These are phyloP conservation scores for Dunaliella primolecta DNA, from an alignment of 139 green algal species.

Conservation along the genomic window DNA sequence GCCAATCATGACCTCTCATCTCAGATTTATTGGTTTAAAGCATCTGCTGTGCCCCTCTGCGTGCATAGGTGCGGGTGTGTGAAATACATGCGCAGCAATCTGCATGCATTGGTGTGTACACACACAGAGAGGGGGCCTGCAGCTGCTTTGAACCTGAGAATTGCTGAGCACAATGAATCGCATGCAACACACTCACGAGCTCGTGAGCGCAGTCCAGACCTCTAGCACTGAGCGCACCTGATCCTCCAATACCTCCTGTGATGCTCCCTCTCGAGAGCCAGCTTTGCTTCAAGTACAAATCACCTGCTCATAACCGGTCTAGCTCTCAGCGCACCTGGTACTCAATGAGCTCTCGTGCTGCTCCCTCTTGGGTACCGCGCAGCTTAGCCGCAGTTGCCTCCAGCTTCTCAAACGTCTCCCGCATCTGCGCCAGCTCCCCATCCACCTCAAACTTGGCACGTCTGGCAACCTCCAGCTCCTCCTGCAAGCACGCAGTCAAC, in stretches of 20 bases:
- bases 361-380: constrained; percentile 8
- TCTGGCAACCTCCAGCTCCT: background rate
- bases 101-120: too few relatives aligned
- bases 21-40: background rate
- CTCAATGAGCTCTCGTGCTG: constrained; percentile 11
- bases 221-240: too few relatives aligned
- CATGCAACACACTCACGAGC: too few relatives aligned
- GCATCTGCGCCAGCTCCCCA: constrained; percentile 4
- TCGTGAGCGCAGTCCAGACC: too few relatives aligned
- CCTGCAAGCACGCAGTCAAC: background rate
- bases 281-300: too few relatives aligned
- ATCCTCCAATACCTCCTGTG: too few relatives aligned
- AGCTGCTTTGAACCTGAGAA: too few relatives aligned
- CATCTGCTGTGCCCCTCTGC: background rate
- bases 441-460: constrained; percentile 9
- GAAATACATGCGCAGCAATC: too few relatives aligned
- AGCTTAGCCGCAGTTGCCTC: constrained; percentile 4
- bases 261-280: too few relatives aligned
- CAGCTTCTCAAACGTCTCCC: constrained; percentile 12
- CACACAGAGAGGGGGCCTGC: too few relatives aligned
- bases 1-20: background rate
- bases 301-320: too few relatives aligned
- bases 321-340: constrained; percentile 13
- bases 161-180: too few relatives aligned
- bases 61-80: background rate